Conservation (phyloP, 768 basidiomycete genomes). For the Boletellus sp. region DNA sequence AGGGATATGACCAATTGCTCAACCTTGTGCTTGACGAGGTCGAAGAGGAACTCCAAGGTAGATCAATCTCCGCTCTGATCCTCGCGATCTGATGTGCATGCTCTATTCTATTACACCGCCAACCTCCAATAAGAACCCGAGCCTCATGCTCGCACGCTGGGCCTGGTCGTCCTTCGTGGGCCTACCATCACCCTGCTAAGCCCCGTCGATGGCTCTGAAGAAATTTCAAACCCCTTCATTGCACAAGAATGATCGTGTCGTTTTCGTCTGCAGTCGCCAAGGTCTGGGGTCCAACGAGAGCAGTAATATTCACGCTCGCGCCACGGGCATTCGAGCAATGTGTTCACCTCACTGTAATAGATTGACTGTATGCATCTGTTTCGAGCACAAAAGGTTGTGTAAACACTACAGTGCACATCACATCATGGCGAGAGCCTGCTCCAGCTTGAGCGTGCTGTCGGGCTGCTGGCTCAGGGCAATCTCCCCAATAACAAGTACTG, state of each 20-base stretch:
- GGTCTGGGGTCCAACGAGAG: too few relatives aligned
- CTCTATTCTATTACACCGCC: background rate
- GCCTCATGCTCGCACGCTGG: conserved; percentile 61
- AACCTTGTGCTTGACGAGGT: conserved; percentile 98
- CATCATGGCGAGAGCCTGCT: background rate
- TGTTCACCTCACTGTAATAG: conserved; percentile 14
- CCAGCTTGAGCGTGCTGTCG: background rate
- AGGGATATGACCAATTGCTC: conserved; percentile 94
- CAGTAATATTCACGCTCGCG: background rate
- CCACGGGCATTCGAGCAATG: background rate
- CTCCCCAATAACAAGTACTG: background rate
- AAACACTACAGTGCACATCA: conserved; percentile 12
- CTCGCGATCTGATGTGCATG: conserved; percentile 11
- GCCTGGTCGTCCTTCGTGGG: conserved; percentile 86
- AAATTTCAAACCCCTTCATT: conserved; percentile 87
- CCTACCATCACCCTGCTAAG: conserved; percentile 93
- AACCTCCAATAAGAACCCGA: conserved; percentile 63
- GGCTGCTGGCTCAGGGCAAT: background rate
- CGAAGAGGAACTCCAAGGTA: conserved; percentile 75
- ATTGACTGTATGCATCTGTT: conserved; percentile 15
- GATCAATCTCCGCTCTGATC: conserved; percentile 17
- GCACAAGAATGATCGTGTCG: conserved; percentile 50
- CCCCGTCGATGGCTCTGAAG: conserved; percentile 93
- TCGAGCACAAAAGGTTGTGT: conserved; percentile 8
- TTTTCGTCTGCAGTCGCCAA: background rate